Evolutionary conservation across 2,329 filamentous ascomycete species (phyloP), one percentile per base, ranked within the genome.

Genomic region (Exophiala spinifera): DNA sequence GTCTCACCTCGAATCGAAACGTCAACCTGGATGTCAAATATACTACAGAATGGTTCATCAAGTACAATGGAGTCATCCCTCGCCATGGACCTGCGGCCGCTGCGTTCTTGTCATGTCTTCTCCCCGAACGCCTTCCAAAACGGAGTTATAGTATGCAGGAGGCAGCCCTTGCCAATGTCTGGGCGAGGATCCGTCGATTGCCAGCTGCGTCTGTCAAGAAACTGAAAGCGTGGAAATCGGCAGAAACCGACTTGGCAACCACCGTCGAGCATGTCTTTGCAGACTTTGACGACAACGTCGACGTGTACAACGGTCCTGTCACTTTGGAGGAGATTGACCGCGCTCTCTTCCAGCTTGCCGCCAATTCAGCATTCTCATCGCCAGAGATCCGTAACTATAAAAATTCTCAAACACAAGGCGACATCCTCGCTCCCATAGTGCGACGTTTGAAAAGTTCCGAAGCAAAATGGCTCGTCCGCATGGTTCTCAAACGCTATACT

Each of bases 381-480:
- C 81, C 81, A 1, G 74, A 77, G 14, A 74, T 90, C 50, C 77
- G 80, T 64, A 65, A 65, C 34, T 67, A 39, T n/a, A 5, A 39
- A 19, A 39, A 39, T n/a, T 31, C 63, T 70, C 42, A 62, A 68
- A 17, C 68, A 68, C 3, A 67, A 68, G 1, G 67, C 74, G 63
- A 64, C 80, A 67, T 77, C 3, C 68, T 92, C 1, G 75, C 75
- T 17, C 66, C 68, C 0, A 66, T 91, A 1, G 88, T 87, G 63
- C 74, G 71, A 25, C 79, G 81, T 6, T 66, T 90, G 8, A 76
- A 76, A 43, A 81, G 88, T 2, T 75, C 76, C 40, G 88, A 95
- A 66, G 87, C 85, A 3, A 96, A 96, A 71, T 96, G 91, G 91
- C 77, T 96, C 10, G 88, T 88, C 0, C 80, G 91, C 3, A 74